Percentiles rank a stretch among this genome's conserved stretches.
phyloP scores from a whole-genome alignment of 768 basidiomycete genomes.

The Auricularia sp. region DNA sequence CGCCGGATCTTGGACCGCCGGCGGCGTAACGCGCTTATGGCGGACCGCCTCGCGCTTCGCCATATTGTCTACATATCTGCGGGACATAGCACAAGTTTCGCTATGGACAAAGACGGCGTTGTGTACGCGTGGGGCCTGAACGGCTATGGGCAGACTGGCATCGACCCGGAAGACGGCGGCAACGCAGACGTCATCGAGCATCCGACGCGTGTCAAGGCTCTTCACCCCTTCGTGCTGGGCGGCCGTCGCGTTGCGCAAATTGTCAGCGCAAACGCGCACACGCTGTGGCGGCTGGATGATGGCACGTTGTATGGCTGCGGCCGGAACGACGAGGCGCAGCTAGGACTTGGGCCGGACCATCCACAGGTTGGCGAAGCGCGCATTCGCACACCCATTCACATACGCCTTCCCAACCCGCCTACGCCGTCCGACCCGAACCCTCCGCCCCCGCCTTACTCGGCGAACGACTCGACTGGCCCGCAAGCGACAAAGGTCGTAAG shows the following conservation, averaged over 20 bases:
- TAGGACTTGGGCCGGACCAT: slow-evolving; percentile 34
- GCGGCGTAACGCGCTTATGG: slow-evolving; percentile 80
- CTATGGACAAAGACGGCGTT: slow-evolving; percentile 69
- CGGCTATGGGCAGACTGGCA: slow-evolving; percentile 59
- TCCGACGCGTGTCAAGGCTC: slow-evolving; percentile 29
- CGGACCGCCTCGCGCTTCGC: slow-evolving; percentile 76
- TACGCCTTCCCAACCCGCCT: neutral
- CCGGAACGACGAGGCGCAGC: slow-evolving; percentile 27
- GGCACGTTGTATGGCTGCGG: slow-evolving; percentile 33
- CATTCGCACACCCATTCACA: slow-evolving; percentile 2
- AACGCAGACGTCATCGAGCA: slow-evolving; percentile 30
- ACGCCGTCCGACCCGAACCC: slow-evolving; percentile 1
- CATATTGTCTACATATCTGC: slow-evolving; percentile 63
- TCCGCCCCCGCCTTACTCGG: slow-evolving; percentile 27
- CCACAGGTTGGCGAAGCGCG: slow-evolving; percentile 8
- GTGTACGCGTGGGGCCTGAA: slow-evolving; percentile 98
- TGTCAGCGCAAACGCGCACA: slow-evolving; percentile 29
- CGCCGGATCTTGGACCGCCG: slow-evolving; percentile 81
- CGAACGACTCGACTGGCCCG: slow-evolving; percentile 15
- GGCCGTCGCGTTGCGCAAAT: slow-evolving; percentile 23
- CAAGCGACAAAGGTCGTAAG: slow-evolving; percentile 23
- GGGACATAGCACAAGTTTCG: slow-evolving; percentile 82
- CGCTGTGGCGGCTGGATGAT: slow-evolving; percentile 34
- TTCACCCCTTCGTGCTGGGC: slow-evolving; percentile 9
- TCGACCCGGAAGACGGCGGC: slow-evolving; percentile 32